Evolutionary conservation across 352 stramenopile species (phyloP), one percentile per base, ranked within the genome.

Genomic region (Thalassiosira hispida): DNA sequence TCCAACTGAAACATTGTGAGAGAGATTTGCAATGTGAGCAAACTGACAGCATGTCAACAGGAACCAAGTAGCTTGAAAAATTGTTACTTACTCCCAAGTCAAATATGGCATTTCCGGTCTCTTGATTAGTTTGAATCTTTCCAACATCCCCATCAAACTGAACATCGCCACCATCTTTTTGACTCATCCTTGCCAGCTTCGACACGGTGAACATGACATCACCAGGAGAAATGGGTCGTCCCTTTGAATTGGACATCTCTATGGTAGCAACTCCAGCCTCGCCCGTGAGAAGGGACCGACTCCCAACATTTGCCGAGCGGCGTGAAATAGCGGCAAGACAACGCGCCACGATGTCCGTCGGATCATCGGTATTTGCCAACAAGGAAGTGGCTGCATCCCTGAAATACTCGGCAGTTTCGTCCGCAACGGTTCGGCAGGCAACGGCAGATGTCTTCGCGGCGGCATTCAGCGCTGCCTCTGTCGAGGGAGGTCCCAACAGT

Each of bases 151-250:
- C 81, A 9, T 94, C 87, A 84, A 94, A 92, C 9, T 56, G 9
- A 27, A 83, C n/a, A 35, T 83, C 81, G 25, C 72, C 82, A 29
- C 74, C 79, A 25, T 84, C 73, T 47, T 80, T 59, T 49, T 72
- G 71, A 61, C 88, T 92, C 79, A 91, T 89, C 23, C 83, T 46
- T 1, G 89, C 57, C 18, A 95, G 70, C 64, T 94, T 95, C 6
- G 74, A 79, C 8, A 95, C 82, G 35, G 88, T 92, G 56, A 92
- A 95, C 80, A 94, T 91, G 14, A 95, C 90, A 77, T 95, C 90
- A 14, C 73, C 77, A 38, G 85, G 77, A 42, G 82, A 79, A 35
- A 92, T 81, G 16, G 67, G 49, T 47, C 81, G 72, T 60, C 79
- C 85, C 56, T 60, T 68, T 57, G 60, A 80, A 61, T 88, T 92